Percentiles rank a stretch among this genome's conserved stretches.
phyloP scores from a whole-genome alignment of 108 stramenopile species.

The Cyclotella kingstonii region DNA sequence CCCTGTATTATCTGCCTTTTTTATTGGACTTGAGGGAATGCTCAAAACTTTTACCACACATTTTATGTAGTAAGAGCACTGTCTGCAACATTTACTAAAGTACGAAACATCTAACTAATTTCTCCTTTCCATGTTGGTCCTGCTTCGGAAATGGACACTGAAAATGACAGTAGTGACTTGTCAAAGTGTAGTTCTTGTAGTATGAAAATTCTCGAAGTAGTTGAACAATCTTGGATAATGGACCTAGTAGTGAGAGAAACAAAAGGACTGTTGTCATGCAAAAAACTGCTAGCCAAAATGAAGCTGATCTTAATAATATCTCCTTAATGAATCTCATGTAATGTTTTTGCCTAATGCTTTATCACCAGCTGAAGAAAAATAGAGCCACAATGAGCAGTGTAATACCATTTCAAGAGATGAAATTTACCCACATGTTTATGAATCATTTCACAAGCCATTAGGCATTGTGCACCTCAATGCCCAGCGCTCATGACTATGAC shows the following conservation, averaged over 20 bases:
- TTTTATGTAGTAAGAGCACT: too few species aligned
- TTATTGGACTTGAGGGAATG: too few species aligned
- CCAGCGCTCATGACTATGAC: conserved; percentile 82
- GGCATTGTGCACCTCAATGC: conserved; percentile 83
- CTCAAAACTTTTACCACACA: too few species aligned
- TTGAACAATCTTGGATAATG: conserved; percentile 82
- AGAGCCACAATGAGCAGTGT: conserved; percentile 50
- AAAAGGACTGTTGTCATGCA: conserved; percentile 74
- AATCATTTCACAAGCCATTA: conserved; percentile 77
- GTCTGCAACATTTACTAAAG: too few species aligned
- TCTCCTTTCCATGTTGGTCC: too few species aligned
- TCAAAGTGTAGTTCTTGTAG: conserved; percentile 29
- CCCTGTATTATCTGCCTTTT: too few species aligned
- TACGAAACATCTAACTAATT: too few species aligned
- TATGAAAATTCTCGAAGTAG: conserved; percentile 33
- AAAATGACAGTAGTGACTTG: conserved; percentile 58
- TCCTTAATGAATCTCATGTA: conserved; percentile 96
- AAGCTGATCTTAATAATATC: conserved; percentile 93
- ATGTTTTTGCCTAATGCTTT: conserved; percentile 86
- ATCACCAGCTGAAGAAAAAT: conserved; percentile 48
- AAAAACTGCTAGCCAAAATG: conserved; percentile 78
- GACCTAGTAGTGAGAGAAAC: conserved; percentile 94
- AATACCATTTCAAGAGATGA: conserved; percentile 95
- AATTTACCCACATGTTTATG: conserved; percentile 96
- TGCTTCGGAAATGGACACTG: conserved; percentile 10